Evolutionary conservation across 176 grass and related monocot species (phyloP).

Genomic region (Aegilops speltoides): DNA sequence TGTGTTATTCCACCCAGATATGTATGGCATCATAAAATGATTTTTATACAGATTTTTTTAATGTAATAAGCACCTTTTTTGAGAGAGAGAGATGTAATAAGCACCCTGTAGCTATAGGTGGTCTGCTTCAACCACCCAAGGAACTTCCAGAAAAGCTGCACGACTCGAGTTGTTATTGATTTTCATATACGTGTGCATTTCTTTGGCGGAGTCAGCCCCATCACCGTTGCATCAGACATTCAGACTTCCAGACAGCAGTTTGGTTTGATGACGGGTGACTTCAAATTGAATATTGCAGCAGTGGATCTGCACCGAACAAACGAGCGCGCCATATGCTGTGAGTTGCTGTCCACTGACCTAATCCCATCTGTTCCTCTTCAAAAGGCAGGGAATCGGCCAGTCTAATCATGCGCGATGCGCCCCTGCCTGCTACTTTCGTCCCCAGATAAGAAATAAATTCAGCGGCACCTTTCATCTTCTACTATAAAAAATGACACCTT

Average conservation of each 20-base stretch:
- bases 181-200: neutral
- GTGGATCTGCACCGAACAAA: constrained; percentile 36
- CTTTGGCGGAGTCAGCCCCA: constrained; percentile 1
- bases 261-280: neutral
- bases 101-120: neutral
- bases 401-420: constrained; percentile 7
- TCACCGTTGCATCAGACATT: neutral
- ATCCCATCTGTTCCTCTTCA: constrained; percentile 15
- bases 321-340: neutral
- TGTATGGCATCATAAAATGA: no score
- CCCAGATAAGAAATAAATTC: neutral
- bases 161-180: neutral
- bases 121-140: constrained; percentile 30
- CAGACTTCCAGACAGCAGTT: neutral
- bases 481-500: neutral
- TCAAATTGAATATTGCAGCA: neutral
- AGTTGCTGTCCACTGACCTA: constrained; percentile 28
- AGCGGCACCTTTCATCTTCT: neutral
- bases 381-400: constrained; percentile 20
- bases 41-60: no score
- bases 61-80: no score
- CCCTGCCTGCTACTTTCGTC: constrained; percentile 2
- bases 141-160: neutral
- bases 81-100: no score
- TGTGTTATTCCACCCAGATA: no score